Evolutionary conservation across 805 yeast species (phyloP).

Genomic region (Sugiyamaella lignohabitans): DNA sequence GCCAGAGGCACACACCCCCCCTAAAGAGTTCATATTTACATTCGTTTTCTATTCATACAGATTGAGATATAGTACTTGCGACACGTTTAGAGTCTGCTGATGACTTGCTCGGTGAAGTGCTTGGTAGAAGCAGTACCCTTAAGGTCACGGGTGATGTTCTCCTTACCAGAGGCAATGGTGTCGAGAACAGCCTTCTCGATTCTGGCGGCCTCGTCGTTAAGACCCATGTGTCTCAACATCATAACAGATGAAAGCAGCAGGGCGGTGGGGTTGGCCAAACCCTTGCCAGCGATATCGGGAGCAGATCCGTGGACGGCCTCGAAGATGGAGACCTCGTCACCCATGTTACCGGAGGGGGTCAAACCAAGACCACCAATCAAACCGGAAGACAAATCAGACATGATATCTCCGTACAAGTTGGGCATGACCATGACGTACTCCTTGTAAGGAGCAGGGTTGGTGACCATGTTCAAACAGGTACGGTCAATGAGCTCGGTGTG

Average conservation of each 20-base stretch:
- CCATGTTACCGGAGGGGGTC: conserved; percentile 99
- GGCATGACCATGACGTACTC: conserved; percentile 97
- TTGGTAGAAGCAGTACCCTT: conserved; percentile 85
- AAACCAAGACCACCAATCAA: conserved; percentile 97
- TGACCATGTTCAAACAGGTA: conserved; percentile 84
- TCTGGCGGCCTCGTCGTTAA: conserved; percentile 70
- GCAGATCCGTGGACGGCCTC: conserved; percentile 99
- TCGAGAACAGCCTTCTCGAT: conserved; percentile 79
- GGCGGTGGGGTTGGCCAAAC: conserved; percentile 98
- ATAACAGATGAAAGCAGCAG: conserved; percentile 89
- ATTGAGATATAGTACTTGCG: background rate
- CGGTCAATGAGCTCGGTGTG: conserved; percentile 89
- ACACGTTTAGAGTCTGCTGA: conserved; percentile 52
- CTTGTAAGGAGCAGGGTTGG: conserved; percentile 82
- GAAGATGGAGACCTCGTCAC: conserved; percentile 93
- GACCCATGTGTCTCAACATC: conserved; percentile 99
- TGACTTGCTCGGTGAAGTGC: conserved; percentile 89
- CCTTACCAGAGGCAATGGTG: conserved; percentile 92
- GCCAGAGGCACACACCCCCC: background rate
- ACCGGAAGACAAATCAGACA: conserved; percentile 97
- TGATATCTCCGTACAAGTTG: conserved; percentile 97
- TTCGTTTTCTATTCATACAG: background rate
- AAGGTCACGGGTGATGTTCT: conserved; percentile 94
- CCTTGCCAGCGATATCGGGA: conserved; percentile 98
- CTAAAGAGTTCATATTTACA: too few species aligned